These are phyloP conservation scores for Hypoxylon sp. DNA, from an alignment of 2,329 filamentous ascomycete species.

Conservation along the genomic window DNA sequence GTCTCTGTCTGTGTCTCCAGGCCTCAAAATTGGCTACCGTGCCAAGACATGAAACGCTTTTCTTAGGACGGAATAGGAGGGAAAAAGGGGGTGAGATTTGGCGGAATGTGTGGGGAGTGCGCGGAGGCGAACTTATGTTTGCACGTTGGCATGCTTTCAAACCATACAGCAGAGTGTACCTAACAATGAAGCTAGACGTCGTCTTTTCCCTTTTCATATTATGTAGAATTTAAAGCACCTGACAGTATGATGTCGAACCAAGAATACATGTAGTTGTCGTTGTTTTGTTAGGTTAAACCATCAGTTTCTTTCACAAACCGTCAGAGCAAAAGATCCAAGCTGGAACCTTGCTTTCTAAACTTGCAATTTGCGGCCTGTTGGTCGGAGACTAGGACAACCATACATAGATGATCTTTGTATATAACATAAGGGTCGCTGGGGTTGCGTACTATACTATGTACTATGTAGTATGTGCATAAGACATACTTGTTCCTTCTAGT, in stretches of 20 bases:
- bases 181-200: slow-evolving; percentile 25
- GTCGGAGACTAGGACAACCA: slow-evolving; percentile 17
- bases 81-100: slow-evolving; percentile 47
- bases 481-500: slow-evolving; percentile 17
- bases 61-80: slow-evolving; percentile 38
- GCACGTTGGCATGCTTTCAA: slow-evolving; percentile 26
- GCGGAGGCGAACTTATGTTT: slow-evolving; percentile 44
- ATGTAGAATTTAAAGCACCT: slow-evolving; percentile 17
- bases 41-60: slow-evolving; percentile 48
- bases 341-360: slow-evolving; percentile 11
- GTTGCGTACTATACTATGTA: slow-evolving; percentile 20
- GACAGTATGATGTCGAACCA: slow-evolving; percentile 25
- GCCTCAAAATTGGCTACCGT: slow-evolving; percentile 44
- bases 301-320: slow-evolving; percentile 5
- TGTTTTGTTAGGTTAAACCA: slow-evolving; percentile 7
- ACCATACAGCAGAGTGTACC: slow-evolving; percentile 18
- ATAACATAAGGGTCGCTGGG: slow-evolving; percentile 30
- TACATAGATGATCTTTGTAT: slow-evolving; percentile 31
- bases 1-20: slow-evolving; percentile 29
- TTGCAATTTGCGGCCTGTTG: slow-evolving; percentile 18
- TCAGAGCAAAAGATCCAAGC: slow-evolving; percentile 12
- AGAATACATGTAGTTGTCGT: slow-evolving; percentile 9
- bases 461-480: slow-evolving; percentile 18
- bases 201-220: slow-evolving; percentile 14
- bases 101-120: slow-evolving; percentile 46